phyloP scores from a whole-genome alignment of 768 basidiomycete species.

The Rhodocollybia butyracea region DNA sequence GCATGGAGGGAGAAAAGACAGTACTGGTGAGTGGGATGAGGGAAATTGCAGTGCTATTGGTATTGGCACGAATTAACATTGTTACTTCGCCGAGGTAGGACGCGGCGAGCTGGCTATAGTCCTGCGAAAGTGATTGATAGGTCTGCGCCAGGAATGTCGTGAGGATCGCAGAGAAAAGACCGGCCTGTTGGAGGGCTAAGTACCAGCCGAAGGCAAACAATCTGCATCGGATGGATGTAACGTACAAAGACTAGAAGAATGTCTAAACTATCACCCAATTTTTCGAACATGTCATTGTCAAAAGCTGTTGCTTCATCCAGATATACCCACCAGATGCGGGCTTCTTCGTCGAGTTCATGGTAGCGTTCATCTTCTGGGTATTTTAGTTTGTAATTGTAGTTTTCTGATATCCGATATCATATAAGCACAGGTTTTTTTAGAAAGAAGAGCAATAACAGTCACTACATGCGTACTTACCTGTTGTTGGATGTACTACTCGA shows the following conservation, averaged over 20 bases:
- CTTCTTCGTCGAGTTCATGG: conserved; percentile 26
- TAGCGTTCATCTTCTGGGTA: background rate
- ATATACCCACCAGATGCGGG: conserved; percentile 38
- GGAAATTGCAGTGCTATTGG: conserved; percentile 9
- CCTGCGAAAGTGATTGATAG: conserved; percentile 27
- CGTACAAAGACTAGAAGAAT: conserved; percentile 35
- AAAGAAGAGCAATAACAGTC: background rate
- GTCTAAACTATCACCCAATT: conserved; percentile 40
- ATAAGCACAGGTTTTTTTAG: background rate
- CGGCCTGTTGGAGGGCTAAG: conserved; percentile 42
- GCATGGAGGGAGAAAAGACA: conserved; percentile 33
- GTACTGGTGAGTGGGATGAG: conserved; percentile 20
- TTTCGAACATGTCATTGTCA: conserved; percentile 27
- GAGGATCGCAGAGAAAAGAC: conserved; percentile 37
- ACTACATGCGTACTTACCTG: background rate
- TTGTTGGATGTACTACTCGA: background rate
- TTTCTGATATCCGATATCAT: background rate
- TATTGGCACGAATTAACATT: conserved; percentile 19
- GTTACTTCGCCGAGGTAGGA: conserved; percentile 28
- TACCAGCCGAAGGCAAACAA: conserved; percentile 26
- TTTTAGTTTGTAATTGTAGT: background rate
- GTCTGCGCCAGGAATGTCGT: conserved; percentile 36
- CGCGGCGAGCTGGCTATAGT: conserved; percentile 21
- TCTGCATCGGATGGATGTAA: background rate
- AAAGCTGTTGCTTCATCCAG: conserved; percentile 28